Evolutionary conservation across 202 grass and related monocot genomes (phyloP).

Genomic region (Zoysia matrella): DNA sequence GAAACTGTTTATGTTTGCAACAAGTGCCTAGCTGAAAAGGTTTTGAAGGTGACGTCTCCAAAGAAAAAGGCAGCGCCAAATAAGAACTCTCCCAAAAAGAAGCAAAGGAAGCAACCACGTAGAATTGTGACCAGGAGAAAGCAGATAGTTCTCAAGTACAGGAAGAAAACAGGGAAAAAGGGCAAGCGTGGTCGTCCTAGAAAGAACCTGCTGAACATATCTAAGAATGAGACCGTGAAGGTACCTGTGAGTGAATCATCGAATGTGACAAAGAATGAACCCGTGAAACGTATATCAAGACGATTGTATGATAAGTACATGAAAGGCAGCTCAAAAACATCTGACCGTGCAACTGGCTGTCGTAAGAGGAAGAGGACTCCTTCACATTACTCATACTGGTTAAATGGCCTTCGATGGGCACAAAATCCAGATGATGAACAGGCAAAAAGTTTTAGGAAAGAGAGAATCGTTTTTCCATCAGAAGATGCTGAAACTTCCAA

Average conservation of each 20-base stretch:
- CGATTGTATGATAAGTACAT: constrained; percentile 66
- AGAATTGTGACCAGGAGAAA: constrained; percentile 65
- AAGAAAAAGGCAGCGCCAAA: constrained; percentile 60
- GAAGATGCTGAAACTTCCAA: constrained; percentile 55
- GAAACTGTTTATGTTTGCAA: constrained; percentile 69
- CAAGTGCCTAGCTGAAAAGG: constrained; percentile 74
- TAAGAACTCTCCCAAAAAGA: constrained; percentile 65
- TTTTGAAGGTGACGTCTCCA: constrained; percentile 45
- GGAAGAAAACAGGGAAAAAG: constrained; percentile 66
- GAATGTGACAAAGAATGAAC: constrained; percentile 48
- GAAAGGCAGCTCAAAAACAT: constrained; percentile 48
- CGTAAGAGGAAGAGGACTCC: constrained; percentile 79
- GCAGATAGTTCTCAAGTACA: constrained; percentile 64
- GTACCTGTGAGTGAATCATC: constrained; percentile 35
- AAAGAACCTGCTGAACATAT: constrained; percentile 31
- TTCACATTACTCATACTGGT: constrained; percentile 83
- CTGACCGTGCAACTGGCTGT: constrained; percentile 45
- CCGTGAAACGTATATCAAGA: constrained; percentile 61
- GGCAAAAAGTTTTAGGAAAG: constrained; percentile 71
- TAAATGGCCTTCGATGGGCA: constrained; percentile 84
- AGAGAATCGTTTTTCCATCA: constrained; percentile 67
- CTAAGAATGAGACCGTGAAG: constrained; percentile 35
- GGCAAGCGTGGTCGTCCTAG: constrained; percentile 48
- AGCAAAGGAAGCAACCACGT: constrained; percentile 49
- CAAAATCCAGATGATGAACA: constrained; percentile 67